Base-by-base conservation (phyloP, 2,329 filamentous ascomycete species). In the Fusarium caatingaense region DNA sequence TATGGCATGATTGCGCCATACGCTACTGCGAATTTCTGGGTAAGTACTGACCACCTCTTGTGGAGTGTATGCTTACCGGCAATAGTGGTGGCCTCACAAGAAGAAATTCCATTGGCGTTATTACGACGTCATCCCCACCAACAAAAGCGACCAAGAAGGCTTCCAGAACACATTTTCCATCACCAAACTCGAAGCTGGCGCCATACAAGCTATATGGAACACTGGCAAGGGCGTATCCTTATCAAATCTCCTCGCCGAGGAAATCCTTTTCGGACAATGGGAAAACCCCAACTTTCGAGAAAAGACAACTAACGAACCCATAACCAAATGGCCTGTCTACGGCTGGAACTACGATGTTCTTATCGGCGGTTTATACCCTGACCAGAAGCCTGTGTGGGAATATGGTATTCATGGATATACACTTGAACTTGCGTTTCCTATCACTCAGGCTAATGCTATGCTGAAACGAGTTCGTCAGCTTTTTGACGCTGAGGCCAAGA, bases 321-420 rank as follows among this genome's bases (percentile, higher is more conserved):
- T 61, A 8, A 44, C 23, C 2, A 60, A 61, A 1, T 61, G 45
- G 59, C 59, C 59, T 0, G 37, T 61, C 1, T 60, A 61, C 1
- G 56, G 59, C 1, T 61, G 56, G 59, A 60, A 61, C 15, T 61
- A 61, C 1, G 59, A 61, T 16, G 59, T 61, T 6, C 56, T 61
- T 2, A 60, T 61, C 2, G 56, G 59, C 3, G 59, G 59, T n/a
- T 10, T 61, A 0, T 61, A 61, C 5, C 56, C 56, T 2, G 56
- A 61, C 3, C 45, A 61, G 2, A 25, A 21, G 0, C 59, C 59
- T 0, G 45, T 61, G 0, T 61, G 56, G 56, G 56, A 61, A 1
- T 61, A 61, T 0, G 56, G 56, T 3, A 51, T 61, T 0, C 56
- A 61, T 1, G 56, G 59, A 0, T 61, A 61, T 4, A 61, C 56